Evolutionary conservation across 1,284 basidiomycete genomes (phyloP).

Genomic region (Retiboletus flavoniger): DNA sequence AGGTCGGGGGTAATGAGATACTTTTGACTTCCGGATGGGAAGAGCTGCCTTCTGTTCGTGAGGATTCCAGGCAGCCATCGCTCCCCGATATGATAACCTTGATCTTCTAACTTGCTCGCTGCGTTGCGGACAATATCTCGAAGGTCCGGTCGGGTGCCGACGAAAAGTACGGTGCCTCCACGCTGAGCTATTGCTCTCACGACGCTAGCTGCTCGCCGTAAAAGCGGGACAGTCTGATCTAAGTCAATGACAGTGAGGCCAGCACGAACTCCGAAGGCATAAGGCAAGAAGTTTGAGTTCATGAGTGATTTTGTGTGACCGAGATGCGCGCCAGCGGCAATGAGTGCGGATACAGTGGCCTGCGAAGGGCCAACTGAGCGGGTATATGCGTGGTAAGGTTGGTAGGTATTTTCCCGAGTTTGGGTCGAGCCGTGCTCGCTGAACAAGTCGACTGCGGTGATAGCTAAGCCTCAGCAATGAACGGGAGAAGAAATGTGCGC

Average conservation of each 20-base stretch:
- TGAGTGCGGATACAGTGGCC: constrained; percentile 83
- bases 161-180: constrained; percentile 87
- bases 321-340: constrained; percentile 92
- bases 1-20: constrained; percentile 80
- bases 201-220: constrained; percentile 87
- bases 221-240: constrained; percentile 88
- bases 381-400: constrained; percentile 71
- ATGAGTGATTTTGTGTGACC: constrained; percentile 85
- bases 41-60: constrained; percentile 85
- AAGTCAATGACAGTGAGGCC: constrained; percentile 94
- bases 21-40: constrained; percentile 59
- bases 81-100: constrained; percentile 82
- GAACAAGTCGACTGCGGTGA: constrained; percentile 59
- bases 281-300: constrained; percentile 88
- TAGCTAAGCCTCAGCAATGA: constrained; percentile 17
- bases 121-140: constrained; percentile 78
- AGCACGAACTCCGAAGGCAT: constrained; percentile 89
- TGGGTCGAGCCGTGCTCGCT: constrained; percentile 77
- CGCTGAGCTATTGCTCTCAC: constrained; percentile 79
- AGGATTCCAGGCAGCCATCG: constrained; percentile 94
- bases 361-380: constrained; percentile 61
- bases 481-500: constrained; percentile 13
- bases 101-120: constrained; percentile 71
- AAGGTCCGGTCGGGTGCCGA: constrained; percentile 83
- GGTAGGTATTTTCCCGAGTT: constrained; percentile 67